phyloP scores from a whole-genome alignment of 129 eudicot genomes.

The Pseudognaphalium luteoalbum region DNA sequence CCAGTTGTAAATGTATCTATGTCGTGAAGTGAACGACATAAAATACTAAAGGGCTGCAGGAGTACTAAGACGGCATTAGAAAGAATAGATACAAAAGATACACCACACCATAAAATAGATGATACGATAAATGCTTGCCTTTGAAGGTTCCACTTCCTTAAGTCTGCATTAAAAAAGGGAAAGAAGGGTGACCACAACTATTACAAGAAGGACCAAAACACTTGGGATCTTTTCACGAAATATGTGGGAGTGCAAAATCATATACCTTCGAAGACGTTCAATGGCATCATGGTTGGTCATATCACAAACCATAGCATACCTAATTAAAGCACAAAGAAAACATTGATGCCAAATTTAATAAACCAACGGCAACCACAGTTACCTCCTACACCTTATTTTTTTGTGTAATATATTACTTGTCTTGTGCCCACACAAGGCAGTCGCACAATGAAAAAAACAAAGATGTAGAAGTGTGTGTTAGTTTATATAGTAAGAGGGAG shows the following conservation, averaged over 20 bases:
- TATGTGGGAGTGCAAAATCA: background rate
- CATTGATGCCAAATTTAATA: background rate
- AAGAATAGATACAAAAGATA: background rate
- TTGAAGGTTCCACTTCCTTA: slow-evolving; percentile 65
- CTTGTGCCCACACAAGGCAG: background rate
- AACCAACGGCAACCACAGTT: background rate
- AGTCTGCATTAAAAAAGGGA: slow-evolving; percentile 46
- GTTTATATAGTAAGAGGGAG: background rate
- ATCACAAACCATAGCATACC: slow-evolving; percentile 94
- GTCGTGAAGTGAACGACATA: slow-evolving; percentile 82
- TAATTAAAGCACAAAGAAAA: slow-evolving; percentile 21
- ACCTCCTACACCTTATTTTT: background rate
- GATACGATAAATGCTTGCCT: slow-evolving; percentile 45
- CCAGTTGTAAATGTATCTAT: slow-evolving; percentile 90
- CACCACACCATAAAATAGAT: background rate
- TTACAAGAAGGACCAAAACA: slow-evolving; percentile 11
- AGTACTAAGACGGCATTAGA: slow-evolving; percentile 27
- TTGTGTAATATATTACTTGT: background rate
- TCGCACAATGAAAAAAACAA: background rate
- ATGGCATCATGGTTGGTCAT: slow-evolving; percentile 66
- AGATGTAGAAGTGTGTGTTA: background rate
- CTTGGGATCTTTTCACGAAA: background rate
- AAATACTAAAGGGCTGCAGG: slow-evolving; percentile 86
- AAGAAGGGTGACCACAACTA: slow-evolving; percentile 21
- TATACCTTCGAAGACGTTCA: slow-evolving; percentile 85